These are phyloP conservation scores for Cnidoscolus chayamansa DNA, from an alignment of 441 rosid species.

Conservation along the genomic window DNA sequence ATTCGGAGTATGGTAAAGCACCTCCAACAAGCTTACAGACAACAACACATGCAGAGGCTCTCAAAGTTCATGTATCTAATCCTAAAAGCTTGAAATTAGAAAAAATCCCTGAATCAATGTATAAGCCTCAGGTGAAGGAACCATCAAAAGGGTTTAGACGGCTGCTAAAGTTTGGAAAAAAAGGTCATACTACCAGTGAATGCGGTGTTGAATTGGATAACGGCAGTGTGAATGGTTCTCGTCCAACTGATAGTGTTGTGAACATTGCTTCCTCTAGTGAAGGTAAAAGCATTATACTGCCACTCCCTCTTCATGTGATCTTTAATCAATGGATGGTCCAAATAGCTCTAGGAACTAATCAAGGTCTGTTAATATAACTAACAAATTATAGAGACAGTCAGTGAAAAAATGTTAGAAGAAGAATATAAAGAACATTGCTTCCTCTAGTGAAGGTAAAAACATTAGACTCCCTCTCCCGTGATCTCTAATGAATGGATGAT, in stretches of 20 bases:
- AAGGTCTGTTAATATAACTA: background rate
- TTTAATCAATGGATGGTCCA: conserved; percentile 10
- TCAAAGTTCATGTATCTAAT: conserved; percentile 50
- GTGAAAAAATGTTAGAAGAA: too few species aligned
- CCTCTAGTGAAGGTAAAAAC: too few species aligned
- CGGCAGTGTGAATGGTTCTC: conserved; percentile 40
- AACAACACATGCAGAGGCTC: conserved; percentile 34
- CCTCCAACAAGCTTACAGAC: conserved; percentile 45
- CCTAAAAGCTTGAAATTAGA: conserved; percentile 42
- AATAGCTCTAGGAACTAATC: too few species aligned
- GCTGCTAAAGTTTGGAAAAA: conserved; percentile 83
- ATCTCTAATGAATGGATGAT: conserved; percentile 11
- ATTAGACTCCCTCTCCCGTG: background rate
- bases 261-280: conserved; percentile 47
- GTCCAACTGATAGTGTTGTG: conserved; percentile 45
- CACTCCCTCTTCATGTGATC: conserved; percentile 9
- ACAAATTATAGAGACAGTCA: background rate
- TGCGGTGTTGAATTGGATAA: conserved; percentile 40
- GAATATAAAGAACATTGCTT: too few species aligned
- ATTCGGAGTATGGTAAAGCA: conserved; percentile 58
- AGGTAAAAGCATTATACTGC: conserved; percentile 48
- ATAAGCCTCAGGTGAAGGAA: conserved; percentile 64
- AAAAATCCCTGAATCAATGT: conserved; percentile 56
- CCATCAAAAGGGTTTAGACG: conserved; percentile 72
- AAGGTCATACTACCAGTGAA: conserved; percentile 55